Conservation (phyloP, 2,329 filamentous ascomycete species). For the Teratosphaeria destructans region DNA sequence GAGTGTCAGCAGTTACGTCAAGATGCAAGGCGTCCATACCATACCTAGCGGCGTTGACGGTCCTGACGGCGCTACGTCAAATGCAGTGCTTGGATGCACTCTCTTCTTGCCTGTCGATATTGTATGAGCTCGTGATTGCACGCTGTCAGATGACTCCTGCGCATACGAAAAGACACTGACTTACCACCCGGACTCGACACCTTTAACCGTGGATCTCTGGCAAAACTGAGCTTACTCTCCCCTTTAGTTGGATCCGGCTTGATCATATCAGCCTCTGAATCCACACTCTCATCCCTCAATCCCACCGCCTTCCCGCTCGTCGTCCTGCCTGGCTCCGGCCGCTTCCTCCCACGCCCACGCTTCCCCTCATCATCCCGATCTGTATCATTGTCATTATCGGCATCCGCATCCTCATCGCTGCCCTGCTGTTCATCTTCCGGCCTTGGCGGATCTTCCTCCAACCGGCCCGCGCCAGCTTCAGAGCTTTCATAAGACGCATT, state of each 20-base stretch:
- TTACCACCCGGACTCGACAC: constrained; percentile 5
- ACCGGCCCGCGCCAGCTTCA: constrained; percentile 14
- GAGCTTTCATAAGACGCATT: constrained; percentile 7
- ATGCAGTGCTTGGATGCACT: constrained; percentile 70
- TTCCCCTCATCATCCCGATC: constrained; percentile 21
- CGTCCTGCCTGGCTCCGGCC: constrained; percentile 24
- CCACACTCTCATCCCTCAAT: constrained; percentile 19
- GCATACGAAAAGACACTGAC: not conserved
- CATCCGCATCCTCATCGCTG: constrained; percentile 22
- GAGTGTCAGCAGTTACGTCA: not conserved
- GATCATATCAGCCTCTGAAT: constrained; percentile 15
- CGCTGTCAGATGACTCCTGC: not conserved
- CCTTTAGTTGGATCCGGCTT: constrained; percentile 27
- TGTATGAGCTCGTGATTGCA: not conserved
- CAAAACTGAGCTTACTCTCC: constrained; percentile 20
- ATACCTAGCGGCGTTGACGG: constrained; percentile 45
- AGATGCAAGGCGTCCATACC: too few species aligned
- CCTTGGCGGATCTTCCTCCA: constrained; percentile 14
- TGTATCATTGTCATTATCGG: constrained; percentile 24
- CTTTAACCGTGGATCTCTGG: constrained; percentile 17
- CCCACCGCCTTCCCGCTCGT: constrained; percentile 25
- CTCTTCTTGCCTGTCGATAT: constrained; percentile 31
- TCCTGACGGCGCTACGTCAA: constrained; percentile 57
- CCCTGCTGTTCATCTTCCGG: constrained; percentile 12
- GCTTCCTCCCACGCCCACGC: constrained; percentile 23